Conservation (phyloP, 495 filamentous ascomycete species). For the Penicillium cinerascens region DNA sequence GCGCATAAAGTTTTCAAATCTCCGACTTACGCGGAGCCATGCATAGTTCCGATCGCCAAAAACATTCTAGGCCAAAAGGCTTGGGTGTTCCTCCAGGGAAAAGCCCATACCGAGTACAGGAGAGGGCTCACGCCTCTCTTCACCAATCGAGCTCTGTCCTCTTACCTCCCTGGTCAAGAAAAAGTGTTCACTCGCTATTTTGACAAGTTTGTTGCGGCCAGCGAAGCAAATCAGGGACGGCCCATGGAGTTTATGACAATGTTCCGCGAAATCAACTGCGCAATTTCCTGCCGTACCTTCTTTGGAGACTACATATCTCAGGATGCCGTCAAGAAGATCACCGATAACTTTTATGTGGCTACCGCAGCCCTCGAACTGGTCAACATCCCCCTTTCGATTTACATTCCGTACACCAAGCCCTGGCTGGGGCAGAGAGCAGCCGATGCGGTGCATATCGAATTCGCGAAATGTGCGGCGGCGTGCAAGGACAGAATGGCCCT, state of each 20-base stretch:
- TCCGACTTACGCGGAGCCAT: constrained; percentile 81
- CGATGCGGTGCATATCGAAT: constrained; percentile 79
- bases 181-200: constrained; percentile 81
- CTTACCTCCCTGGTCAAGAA: constrained; percentile 85
- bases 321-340: constrained; percentile 79
- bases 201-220: constrained; percentile 63
- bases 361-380: constrained; percentile 92
- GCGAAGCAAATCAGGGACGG: constrained; percentile 55
- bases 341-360: constrained; percentile 89
- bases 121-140: constrained; percentile 88
- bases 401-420: constrained; percentile 88
- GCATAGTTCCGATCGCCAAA: constrained; percentile 84
- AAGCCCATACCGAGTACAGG: constrained; percentile 84
- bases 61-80: constrained; percentile 82
- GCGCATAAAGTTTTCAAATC: constrained; percentile 93
- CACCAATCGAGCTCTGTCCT: constrained; percentile 78
- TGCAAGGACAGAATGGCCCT: constrained; percentile 82
- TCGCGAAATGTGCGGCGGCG: constrained; percentile 81
- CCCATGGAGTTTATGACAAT: constrained; percentile 74
- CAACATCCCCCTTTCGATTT: constrained; percentile 79
- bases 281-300: constrained; percentile 70
- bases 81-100: constrained; percentile 94
- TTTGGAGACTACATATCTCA: constrained; percentile 42
- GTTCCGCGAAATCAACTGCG: constrained; percentile 91
- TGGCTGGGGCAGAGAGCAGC: constrained; percentile 90